Evolutionary conservation across 2,329 filamentous ascomycete genomes (phyloP).

Genomic region (Cladophialophora bantiana): DNA sequence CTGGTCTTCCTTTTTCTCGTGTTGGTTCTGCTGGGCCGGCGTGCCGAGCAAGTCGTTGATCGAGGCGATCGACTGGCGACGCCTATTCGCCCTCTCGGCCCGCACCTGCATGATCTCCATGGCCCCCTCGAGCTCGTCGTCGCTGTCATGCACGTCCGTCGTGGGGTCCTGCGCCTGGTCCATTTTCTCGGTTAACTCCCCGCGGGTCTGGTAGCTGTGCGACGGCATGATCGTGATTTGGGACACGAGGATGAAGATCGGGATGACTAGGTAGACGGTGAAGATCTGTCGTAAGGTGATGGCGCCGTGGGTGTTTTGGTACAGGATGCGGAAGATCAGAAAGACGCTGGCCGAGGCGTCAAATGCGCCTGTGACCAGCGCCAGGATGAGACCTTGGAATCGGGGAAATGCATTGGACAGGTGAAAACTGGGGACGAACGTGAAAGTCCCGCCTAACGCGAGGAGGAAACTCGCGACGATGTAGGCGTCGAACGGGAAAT

Average conservation of each 20-base stretch:
- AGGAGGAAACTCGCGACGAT: slow-evolving; percentile 77
- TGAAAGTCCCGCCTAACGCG: slow-evolving; percentile 78
- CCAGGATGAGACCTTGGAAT: slow-evolving; percentile 76
- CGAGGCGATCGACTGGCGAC: slow-evolving; percentile 69
- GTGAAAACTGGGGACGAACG: slow-evolving; percentile 82
- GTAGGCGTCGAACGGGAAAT: slow-evolving; percentile 74
- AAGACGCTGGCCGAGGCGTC: slow-evolving; percentile 82
- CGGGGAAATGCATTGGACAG: slow-evolving; percentile 81
- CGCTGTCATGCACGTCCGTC: slow-evolving; percentile 55
- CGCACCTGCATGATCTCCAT: slow-evolving; percentile 56
- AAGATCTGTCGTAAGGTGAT: slow-evolving; percentile 70
- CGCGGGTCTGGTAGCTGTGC: slow-evolving; percentile 74
- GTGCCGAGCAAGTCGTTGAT: slow-evolving; percentile 75
- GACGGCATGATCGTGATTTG: slow-evolving; percentile 73
- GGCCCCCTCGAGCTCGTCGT: slow-evolving; percentile 59
- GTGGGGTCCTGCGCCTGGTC: slow-evolving; percentile 56
- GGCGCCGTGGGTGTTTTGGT: slow-evolving; percentile 58
- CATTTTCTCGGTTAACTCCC: slow-evolving; percentile 75
- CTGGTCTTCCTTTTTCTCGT: slow-evolving; percentile 67
- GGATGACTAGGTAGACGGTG: slow-evolving; percentile 71
- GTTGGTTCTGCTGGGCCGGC: slow-evolving; percentile 64
- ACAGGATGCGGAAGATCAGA: slow-evolving; percentile 75
- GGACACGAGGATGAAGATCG: slow-evolving; percentile 66
- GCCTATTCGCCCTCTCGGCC: slow-evolving; percentile 64
- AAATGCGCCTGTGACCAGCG: slow-evolving; percentile 80